phyloP scores from a whole-genome alignment of 2,329 filamentous ascomycete genomes.

The Diaporthe sp. region DNA sequence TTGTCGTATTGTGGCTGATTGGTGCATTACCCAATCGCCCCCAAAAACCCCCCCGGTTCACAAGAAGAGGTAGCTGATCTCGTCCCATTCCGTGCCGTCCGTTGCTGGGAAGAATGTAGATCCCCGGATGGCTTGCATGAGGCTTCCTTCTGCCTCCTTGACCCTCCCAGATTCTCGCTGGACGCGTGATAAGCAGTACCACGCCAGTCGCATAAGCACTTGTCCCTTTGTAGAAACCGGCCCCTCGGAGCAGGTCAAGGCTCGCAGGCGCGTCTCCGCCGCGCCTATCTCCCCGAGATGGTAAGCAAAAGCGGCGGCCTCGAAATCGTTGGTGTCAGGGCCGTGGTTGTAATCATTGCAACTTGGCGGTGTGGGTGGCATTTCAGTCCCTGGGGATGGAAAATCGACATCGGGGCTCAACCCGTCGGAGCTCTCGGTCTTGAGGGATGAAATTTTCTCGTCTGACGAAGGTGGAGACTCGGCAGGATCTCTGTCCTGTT shows the following conservation, averaged over 20 bases:
- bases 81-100: constrained; percentile 23
- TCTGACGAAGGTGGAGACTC: background rate
- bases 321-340: background rate
- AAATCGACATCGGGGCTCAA: constrained; percentile 8
- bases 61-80: constrained; percentile 30
- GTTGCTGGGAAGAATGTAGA: constrained; percentile 24
- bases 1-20: background rate
- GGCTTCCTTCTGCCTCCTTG: constrained; percentile 20
- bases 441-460: background rate
- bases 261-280: constrained; percentile 16
- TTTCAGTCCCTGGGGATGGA: background rate
- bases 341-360: background rate
- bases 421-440: background rate
- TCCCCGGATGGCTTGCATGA: constrained; percentile 27
- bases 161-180: constrained; percentile 1
- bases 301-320: constrained; percentile 12
- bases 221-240: constrained; percentile 12
- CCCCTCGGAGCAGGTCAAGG: constrained; percentile 2
- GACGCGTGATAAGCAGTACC: constrained; percentile 32
- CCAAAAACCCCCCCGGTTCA: background rate
- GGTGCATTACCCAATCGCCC: background rate
- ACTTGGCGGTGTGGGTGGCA: background rate
- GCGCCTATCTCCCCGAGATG: constrained; percentile 5
- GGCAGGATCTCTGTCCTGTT: background rate
- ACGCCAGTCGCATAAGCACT: constrained; percentile 31